Base-by-base conservation (phyloP, 1,284 basidiomycete genomes). In the Trichosporon ovoides region DNA sequence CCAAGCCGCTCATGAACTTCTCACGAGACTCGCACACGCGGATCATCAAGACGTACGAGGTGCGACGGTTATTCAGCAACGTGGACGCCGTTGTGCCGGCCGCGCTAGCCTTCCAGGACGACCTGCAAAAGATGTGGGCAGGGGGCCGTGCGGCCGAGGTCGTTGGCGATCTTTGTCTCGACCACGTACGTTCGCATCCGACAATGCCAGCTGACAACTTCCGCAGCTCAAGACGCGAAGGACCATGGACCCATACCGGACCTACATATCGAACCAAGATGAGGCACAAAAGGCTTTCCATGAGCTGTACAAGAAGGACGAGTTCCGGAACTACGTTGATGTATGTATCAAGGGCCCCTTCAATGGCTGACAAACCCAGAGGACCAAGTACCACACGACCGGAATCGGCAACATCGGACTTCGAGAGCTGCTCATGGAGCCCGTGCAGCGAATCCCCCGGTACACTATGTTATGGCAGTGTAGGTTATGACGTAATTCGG, bases 381-480 rank as follows among this genome's bases (percentile, higher is more conserved):
- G 87, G 55, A 89, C 91, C 66, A 95, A 96, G 80, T 92, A 94
- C 71, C 86, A 89, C 62, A 85, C 86, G 3, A 83, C 86, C 13
- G 92, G 92, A 58, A 80, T 85, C 36, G 85, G 83, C 64, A 95
- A 93, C 59, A 84, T 94, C 51, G 93, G 95, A 13, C 81, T 99
- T 38, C 85, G 91, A 19, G 95, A 98, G 75, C 84, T 99, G 40
- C 81, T 99, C 40, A 97, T 98, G 85, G 96, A 98, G 71, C 96
- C 96, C n/a, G 91, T 98, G n/a, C 96, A 99, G 75, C 87, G 96
- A 28, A 91, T 98, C 64, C 94, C 96, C 1, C 83, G 95, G 57
- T 98, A 98, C 77, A 96, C 91, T 2, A 81, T 99, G 22, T 82
- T 99, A 63, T 91, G 97, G 76, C 87, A 91, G 64, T 86, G 81